Evolutionary conservation across 73 alveolate genomes (phyloP).

Genomic region (Symbiodinium natans): DNA sequence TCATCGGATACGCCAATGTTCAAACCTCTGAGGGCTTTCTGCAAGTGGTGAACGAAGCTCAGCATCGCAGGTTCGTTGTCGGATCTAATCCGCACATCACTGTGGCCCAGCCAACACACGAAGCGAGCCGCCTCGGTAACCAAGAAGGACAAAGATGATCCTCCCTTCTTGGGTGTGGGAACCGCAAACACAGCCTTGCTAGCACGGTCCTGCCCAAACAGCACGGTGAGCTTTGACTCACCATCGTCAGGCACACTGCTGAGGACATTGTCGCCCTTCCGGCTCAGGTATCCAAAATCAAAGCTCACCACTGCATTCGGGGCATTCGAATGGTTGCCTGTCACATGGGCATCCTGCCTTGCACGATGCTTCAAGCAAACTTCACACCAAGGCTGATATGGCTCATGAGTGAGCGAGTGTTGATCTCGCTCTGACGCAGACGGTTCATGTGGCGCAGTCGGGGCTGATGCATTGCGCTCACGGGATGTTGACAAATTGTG

Average conservation of each 20-base stretch:
- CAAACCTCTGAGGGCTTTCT: neutral
- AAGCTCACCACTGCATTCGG: neutral
- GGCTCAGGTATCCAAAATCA: neutral
- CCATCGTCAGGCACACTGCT: no score
- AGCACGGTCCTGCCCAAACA: neutral
- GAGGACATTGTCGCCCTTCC: no score
- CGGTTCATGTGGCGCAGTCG: neutral
- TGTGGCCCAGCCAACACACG: neutral
- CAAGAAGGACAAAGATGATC: neutral
- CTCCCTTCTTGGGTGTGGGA: neutral
- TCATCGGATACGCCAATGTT: neutral
- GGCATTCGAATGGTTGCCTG: neutral
- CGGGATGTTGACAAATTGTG: neutral
- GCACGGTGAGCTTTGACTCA: neutral
- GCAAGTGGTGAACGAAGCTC: neutral
- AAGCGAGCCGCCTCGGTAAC: neutral
- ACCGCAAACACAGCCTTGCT: neutral
- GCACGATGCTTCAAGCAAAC: neutral
- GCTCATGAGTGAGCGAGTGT: neutral
- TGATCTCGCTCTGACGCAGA: neutral
- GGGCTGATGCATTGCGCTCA: neutral
- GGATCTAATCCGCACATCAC: neutral
- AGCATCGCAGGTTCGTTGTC: neutral
- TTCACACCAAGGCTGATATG: neutral
- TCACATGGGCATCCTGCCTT: neutral